Percentiles rank a stretch among this genome's conserved stretches.
Conservation (phyloP, 768 basidiomycete genomes). For the Leucocoprinus sp. region DNA sequence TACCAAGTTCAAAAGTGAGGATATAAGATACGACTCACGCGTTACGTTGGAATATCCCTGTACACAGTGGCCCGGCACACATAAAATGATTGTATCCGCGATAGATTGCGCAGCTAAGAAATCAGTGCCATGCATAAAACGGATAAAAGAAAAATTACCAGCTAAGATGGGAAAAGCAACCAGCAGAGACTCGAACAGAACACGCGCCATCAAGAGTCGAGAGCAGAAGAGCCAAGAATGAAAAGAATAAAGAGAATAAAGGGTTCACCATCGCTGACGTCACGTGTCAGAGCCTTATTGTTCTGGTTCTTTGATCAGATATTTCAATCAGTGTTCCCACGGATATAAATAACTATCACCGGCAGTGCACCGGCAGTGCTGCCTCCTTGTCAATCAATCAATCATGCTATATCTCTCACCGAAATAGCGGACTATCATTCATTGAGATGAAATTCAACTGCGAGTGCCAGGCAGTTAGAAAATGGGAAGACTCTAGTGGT, state of each 20-base stretch:
- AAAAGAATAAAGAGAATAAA: neutral
- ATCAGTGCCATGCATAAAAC: neutral
- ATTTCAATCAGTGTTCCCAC: too few relatives aligned
- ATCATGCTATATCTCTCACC: too few relatives aligned
- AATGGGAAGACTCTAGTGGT: too few relatives aligned
- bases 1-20: conserved; percentile 17
- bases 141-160: neutral
- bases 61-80: conserved; percentile 83
- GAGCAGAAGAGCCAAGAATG: neutral
- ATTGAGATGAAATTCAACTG: too few relatives aligned
- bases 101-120: conserved; percentile 39
- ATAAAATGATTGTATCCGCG: conserved; percentile 54
- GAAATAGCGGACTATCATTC: too few relatives aligned
- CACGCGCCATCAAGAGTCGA: conserved; percentile 4
- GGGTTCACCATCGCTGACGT: too few relatives aligned
- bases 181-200: conserved; percentile 6
- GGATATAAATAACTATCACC: too few relatives aligned
- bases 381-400: too few relatives aligned
- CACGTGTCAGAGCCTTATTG: too few relatives aligned
- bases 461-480: too few relatives aligned
- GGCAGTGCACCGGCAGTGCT: too few relatives aligned
- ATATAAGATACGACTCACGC: conserved; percentile 33
- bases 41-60: conserved; percentile 73
- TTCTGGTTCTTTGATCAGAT: too few relatives aligned
- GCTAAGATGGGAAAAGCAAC: conserved; percentile 1